Percentiles rank a stretch among this genome's conserved stretches.
Evolutionary conservation across 345 rosid genomes (phyloP).

Genomic region (Laguncularia racemosa): DNA sequence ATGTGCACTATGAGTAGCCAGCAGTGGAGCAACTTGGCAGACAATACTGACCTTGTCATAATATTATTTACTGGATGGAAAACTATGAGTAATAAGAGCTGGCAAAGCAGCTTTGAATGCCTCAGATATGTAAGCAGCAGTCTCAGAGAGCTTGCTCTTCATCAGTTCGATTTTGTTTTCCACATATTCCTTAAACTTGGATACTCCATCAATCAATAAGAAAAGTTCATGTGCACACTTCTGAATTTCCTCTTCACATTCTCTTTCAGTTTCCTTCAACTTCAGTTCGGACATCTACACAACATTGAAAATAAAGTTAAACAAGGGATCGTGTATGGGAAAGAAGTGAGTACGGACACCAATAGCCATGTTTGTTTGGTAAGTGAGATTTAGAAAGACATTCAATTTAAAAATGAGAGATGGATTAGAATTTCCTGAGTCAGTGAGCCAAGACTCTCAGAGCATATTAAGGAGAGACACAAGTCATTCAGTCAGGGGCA

Average conservation of each 20-base stretch:
- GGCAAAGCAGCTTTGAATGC: conserved; percentile 33
- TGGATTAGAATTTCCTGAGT: background rate
- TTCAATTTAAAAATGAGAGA: background rate
- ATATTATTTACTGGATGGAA: no score
- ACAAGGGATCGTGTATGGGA: background rate
- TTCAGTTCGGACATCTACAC: conserved; percentile 32
- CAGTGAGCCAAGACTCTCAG: background rate
- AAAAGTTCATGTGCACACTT: conserved; percentile 43
- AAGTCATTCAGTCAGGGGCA: background rate
- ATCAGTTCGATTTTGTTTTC: conserved; percentile 47
- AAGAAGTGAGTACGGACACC: background rate
- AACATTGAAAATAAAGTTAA: background rate
- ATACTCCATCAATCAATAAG: conserved; percentile 47
- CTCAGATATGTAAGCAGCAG: conserved; percentile 37
- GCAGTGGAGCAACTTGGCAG: no score
- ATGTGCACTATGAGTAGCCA: no score
- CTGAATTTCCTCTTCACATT: conserved; percentile 57
- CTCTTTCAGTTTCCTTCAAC: conserved; percentile 51
- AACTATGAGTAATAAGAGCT: conserved; percentile 10
- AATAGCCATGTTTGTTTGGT: background rate
- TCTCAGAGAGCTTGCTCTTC: conserved; percentile 40
- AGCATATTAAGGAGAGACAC: background rate
- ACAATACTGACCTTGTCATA: no score
- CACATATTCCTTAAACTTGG: conserved; percentile 56
- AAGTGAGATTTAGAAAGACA: background rate